These are phyloP conservation scores for Sphaerostilbella broomeana DNA, from an alignment of 2,329 filamentous ascomycete species.

Conservation along the genomic window DNA sequence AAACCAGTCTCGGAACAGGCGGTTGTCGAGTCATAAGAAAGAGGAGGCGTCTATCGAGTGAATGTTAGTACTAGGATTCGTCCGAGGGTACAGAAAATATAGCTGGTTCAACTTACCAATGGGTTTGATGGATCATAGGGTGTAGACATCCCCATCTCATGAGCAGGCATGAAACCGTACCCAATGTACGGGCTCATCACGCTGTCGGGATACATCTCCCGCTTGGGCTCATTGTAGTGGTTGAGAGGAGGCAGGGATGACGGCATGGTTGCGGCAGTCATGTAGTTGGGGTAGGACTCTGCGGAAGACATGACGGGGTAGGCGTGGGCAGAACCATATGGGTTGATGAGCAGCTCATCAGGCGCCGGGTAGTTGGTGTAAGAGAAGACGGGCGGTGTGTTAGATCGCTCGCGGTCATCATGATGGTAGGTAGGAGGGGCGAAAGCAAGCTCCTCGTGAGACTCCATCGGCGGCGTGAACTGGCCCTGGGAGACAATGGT, in stretches of 20 bases:
- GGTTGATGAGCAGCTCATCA: constrained; percentile 56
- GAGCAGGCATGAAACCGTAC: constrained; percentile 58
- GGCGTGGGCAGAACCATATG: constrained; percentile 48
- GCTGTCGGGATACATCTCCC: constrained; percentile 53
- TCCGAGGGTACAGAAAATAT: constrained; percentile 36
- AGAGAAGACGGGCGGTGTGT: constrained; percentile 62
- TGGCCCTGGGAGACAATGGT: constrained; percentile 42
- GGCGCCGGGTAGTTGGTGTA: constrained; percentile 63
- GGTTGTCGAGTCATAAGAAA: constrained; percentile 64
- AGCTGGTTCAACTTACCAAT: constrained; percentile 60
- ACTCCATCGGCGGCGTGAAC: constrained; percentile 55
- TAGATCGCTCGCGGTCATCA: constrained; percentile 61
- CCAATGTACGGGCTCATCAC: constrained; percentile 60
- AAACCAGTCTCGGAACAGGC: constrained; percentile 56
- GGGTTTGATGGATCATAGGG: constrained; percentile 62
- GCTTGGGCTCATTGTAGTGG: constrained; percentile 59
- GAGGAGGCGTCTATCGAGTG: constrained; percentile 67
- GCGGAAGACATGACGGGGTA: constrained; percentile 47
- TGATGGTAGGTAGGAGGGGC: constrained; percentile 25
- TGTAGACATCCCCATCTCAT: constrained; percentile 55
- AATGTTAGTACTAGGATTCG: too few relatives aligned
- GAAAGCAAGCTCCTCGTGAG: constrained; percentile 62
- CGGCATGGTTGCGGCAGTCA: constrained; percentile 45
- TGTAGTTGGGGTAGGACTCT: constrained; percentile 51
- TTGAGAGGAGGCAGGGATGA: constrained; percentile 59